phyloP scores from a whole-genome alignment of 768 basidiomycete species.

The Tremella mesenterica region DNA sequence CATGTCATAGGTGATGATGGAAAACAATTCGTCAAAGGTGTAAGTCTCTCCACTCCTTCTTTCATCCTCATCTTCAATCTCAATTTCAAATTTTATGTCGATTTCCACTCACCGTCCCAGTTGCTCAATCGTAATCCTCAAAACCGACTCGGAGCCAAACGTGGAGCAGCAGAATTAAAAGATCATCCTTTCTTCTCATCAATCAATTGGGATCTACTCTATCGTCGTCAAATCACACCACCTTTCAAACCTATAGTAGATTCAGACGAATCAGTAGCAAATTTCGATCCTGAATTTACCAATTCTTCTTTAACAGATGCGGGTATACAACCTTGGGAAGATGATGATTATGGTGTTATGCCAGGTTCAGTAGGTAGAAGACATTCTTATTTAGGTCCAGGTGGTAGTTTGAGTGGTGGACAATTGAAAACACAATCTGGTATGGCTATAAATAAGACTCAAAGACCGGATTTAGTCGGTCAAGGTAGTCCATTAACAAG shows the following conservation, averaged over 20 bases:
- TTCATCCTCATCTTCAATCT: slow-evolving; percentile 3
- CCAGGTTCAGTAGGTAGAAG: slow-evolving; percentile 12
- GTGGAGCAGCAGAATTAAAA: slow-evolving; percentile 88
- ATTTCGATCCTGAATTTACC: slow-evolving; percentile 98
- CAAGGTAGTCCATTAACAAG: slow-evolving; percentile 67
- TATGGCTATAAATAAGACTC: slow-evolving; percentile 35
- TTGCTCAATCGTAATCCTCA: slow-evolving; percentile 97
- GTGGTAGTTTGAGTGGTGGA: slow-evolving; percentile 26
- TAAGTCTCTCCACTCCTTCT: slow-evolving; percentile 48
- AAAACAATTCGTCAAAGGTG: slow-evolving; percentile 97
- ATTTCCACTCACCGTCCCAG: slow-evolving; percentile 47
- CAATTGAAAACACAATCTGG: slow-evolving; percentile 16
- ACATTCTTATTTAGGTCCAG: slow-evolving; percentile 42
- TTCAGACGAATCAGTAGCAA: slow-evolving; percentile 94
- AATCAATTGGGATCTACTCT: slow-evolving; percentile 83
- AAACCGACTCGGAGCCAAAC: slow-evolving; percentile 81
- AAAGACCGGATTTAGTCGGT: slow-evolving; percentile 21
- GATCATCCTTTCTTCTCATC: slow-evolving; percentile 86
- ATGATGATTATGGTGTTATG: slow-evolving; percentile 40
- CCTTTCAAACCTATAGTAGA: slow-evolving; percentile 98
- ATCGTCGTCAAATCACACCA: slow-evolving; percentile 80
- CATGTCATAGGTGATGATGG: slow-evolving; percentile 95
- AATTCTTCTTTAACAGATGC: slow-evolving; percentile 60
- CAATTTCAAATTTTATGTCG: slow-evolving; percentile 6
- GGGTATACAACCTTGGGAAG: slow-evolving; percentile 54